phyloP scores from a whole-genome alignment of 2,329 filamentous ascomycete genomes.

The Drechslerella stenobrocha region DNA sequence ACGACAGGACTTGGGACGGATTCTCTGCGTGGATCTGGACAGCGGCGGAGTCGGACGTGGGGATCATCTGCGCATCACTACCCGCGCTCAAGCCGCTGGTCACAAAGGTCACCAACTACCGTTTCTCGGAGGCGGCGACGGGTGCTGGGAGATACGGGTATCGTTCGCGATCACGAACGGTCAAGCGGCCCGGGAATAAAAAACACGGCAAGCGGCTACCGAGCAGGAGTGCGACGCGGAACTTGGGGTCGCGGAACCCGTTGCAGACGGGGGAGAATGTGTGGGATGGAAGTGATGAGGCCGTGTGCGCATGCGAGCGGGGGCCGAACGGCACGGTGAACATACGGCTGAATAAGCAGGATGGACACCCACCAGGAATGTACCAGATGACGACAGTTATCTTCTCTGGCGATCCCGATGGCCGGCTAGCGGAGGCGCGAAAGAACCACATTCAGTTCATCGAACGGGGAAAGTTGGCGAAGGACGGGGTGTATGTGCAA shows the following conservation, averaged over 20 bases:
- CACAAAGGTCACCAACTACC: constrained; percentile 46
- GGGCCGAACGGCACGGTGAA: constrained; percentile 11
- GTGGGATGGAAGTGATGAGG: constrained; percentile 44
- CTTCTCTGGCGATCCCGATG: constrained; percentile 42
- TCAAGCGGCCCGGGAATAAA: constrained; percentile 16
- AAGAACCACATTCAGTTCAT: constrained; percentile 35
- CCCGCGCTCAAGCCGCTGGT: constrained; percentile 37
- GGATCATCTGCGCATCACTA: constrained; percentile 46
- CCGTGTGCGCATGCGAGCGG: constrained; percentile 20
- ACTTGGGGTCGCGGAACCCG: constrained; percentile 26
- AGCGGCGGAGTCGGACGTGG: constrained; percentile 40
- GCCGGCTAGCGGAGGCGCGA: constrained; percentile 17
- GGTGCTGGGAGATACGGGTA: constrained; percentile 13
- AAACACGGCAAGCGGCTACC: constrained; percentile 24
- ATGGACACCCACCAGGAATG: constrained; percentile 15
- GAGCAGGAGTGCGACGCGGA: constrained; percentile 19
- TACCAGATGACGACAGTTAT: constrained; percentile 45
- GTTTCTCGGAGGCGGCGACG: constrained; percentile 36
- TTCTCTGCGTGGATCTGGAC: constrained; percentile 48
- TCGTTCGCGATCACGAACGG: constrained; percentile 28
- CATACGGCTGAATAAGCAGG: constrained; percentile 16
- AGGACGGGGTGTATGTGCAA: constrained; percentile 33
- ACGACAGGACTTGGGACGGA: constrained; percentile 42
- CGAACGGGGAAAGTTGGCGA: constrained; percentile 19
- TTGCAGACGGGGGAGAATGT: constrained; percentile 30